Evolutionary conservation across 2,329 filamentous ascomycete genomes (phyloP).

Genomic region (Coniella vitis): DNA sequence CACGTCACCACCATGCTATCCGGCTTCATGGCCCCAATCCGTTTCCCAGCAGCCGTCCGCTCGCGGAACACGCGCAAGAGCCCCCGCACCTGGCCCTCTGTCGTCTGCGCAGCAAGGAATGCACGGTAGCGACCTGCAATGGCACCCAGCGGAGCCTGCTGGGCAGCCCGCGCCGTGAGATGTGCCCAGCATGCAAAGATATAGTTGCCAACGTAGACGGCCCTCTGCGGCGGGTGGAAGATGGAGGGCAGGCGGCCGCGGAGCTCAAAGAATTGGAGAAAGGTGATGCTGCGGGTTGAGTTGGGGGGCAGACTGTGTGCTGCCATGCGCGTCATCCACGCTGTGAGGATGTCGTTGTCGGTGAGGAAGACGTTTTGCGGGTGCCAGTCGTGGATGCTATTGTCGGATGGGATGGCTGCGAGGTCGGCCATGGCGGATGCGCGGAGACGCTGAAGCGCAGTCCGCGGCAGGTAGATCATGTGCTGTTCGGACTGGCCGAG

Average conservation of each 20-base stretch:
- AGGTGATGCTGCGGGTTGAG: constrained; percentile 25
- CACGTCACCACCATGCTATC: constrained; percentile 7
- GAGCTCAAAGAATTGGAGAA: constrained; percentile 34
- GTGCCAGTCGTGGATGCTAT: constrained; percentile 14
- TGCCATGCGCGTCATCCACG: constrained; percentile 31
- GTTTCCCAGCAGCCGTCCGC: constrained; percentile 1
- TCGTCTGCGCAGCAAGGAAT: constrained; percentile 14
- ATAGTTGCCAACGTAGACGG: constrained; percentile 20
- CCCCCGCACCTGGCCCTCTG: constrained; percentile 15
- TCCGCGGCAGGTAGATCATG: constrained; percentile 32
- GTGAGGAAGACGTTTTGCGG: constrained; percentile 30
- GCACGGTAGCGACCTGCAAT: constrained; percentile 16
- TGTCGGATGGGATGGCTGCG: constrained; percentile 5
- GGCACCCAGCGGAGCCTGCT: constrained; percentile 12
- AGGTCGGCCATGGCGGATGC: constrained; percentile 26
- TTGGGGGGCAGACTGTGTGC: constrained; percentile 18
- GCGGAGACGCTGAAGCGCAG: constrained; percentile 25
- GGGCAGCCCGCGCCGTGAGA: constrained; percentile 7
- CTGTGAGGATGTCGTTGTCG: constrained; percentile 38
- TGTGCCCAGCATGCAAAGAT: constrained; percentile 7
- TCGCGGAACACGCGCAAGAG: constrained; percentile 10
- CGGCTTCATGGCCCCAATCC: constrained; percentile 1
- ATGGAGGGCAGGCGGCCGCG: constrained; percentile 25
- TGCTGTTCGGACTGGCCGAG: constrained; percentile 27
- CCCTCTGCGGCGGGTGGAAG: constrained; percentile 22